These are phyloP conservation scores for Amborella trichopoda DNA, from an alignment of 164 flowering plant species.

Conservation along the genomic window DNA sequence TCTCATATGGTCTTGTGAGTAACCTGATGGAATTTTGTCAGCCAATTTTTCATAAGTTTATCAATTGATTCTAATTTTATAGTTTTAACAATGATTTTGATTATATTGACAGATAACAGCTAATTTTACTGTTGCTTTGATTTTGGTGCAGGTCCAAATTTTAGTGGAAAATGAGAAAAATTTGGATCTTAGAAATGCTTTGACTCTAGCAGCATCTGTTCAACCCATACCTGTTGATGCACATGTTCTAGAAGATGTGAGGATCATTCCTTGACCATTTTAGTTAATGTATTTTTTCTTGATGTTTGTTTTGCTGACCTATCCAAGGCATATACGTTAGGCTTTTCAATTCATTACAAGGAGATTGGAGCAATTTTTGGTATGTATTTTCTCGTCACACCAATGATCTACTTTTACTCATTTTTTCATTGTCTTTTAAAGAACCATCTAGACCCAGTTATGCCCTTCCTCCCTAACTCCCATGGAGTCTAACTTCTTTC, in stretches of 20 bases:
- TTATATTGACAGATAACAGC: not conserved
- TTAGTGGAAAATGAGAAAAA: constrained; percentile 72
- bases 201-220: constrained; percentile 61
- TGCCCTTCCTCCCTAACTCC: too few species aligned
- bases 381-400: constrained; percentile 24
- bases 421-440: too few species aligned
- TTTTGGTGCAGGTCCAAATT: constrained; percentile 63
- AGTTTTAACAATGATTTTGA: not conserved
- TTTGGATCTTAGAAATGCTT: constrained; percentile 53
- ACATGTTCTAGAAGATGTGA: constrained; percentile 47
- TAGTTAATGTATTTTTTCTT: not conserved
- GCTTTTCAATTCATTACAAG: constrained; percentile 75
- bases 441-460: too few species aligned
- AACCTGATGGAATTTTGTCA: not conserved
- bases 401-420: too few species aligned
- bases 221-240: constrained; percentile 55
- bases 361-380: constrained; percentile 91
- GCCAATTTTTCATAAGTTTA: not conserved
- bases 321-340: constrained; percentile 22
- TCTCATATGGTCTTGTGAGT: constrained; percentile 90
- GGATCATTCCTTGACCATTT: constrained; percentile 5
- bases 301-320: not conserved
- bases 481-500: too few species aligned
- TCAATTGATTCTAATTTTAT: too few species aligned
- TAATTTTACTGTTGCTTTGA: not conserved